phyloP scores from a whole-genome alignment of 1,284 basidiomycete species.

The Microstroma glucosiphilum region DNA sequence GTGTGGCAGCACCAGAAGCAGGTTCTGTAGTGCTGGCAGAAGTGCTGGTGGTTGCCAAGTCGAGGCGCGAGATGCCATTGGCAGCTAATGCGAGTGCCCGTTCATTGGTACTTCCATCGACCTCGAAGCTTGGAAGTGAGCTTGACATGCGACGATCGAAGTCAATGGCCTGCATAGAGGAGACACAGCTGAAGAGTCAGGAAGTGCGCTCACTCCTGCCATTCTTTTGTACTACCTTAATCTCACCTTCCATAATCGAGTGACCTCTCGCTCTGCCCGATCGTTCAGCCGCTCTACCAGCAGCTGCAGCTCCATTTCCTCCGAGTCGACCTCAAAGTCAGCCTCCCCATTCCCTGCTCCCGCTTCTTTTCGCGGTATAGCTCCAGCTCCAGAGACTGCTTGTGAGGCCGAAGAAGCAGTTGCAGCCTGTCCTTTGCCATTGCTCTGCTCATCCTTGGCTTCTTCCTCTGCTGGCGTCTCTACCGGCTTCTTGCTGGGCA shows the following conservation, averaged over 20 bases:
- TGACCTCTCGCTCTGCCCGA: slow-evolving; percentile 79
- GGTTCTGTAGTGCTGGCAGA: no score
- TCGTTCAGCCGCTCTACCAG: slow-evolving; percentile 70
- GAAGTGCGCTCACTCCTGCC: background rate
- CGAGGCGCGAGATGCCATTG: background rate
- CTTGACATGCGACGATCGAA: slow-evolving; percentile 72
- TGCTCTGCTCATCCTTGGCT: background rate
- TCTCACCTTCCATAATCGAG: slow-evolving; percentile 61
- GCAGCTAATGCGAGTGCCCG: slow-evolving; percentile 19
- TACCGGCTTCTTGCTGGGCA: slow-evolving; percentile 66
- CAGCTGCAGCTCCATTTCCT: slow-evolving; percentile 45
- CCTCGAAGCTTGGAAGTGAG: slow-evolving; percentile 61
- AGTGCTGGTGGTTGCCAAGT: no score
- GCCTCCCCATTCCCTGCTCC: background rate
- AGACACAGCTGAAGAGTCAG: background rate
- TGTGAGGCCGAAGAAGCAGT: slow-evolving; percentile 8
- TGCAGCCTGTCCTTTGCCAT: slow-evolving; percentile 16
- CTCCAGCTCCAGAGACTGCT: background rate
- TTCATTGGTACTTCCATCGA: slow-evolving; percentile 62
- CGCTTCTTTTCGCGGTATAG: background rate
- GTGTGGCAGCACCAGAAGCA: no score
- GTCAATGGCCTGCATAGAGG: slow-evolving; percentile 65
- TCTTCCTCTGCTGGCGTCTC: slow-evolving; percentile 46
- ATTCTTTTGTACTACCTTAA: background rate
- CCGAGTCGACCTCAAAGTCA: slow-evolving; percentile 17